A percentile compares a stretch with the other conserved stretches of the same genome.
These are phyloP conservation scores for Cairneyella variabilis DNA, from an alignment of 495 filamentous ascomycete species.

Conservation along the genomic window DNA sequence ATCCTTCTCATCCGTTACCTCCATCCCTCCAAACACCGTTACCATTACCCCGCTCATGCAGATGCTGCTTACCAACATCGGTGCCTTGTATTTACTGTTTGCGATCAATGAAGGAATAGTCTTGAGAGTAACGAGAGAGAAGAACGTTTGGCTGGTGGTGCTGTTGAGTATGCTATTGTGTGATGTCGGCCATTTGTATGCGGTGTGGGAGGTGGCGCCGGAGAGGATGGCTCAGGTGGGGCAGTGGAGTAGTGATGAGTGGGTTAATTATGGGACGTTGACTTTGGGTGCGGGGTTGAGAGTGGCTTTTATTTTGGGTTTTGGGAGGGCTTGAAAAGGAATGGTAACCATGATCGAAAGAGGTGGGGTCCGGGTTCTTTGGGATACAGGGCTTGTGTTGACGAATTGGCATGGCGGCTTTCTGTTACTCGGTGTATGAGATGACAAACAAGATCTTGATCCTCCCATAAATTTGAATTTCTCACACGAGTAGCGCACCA, in stretches of 20 bases:
- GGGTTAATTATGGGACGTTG: constrained; percentile 24
- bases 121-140: constrained; percentile 16
- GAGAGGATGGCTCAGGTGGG: not conserved
- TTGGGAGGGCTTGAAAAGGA: too few relatives aligned
- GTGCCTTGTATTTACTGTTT: constrained; percentile 17
- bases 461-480: too few relatives aligned
- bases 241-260: constrained; percentile 21
- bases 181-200: constrained; percentile 24
- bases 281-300: constrained; percentile 5
- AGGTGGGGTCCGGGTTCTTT: too few relatives aligned
- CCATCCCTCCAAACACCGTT: not conserved
- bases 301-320: constrained; percentile 8
- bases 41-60: constrained; percentile 9
- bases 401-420: too few relatives aligned
- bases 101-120: constrained; percentile 16
- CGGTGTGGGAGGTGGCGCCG: constrained; percentile 14
- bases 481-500: too few relatives aligned
- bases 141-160: constrained; percentile 13
- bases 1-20: not conserved
- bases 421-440: too few relatives aligned
- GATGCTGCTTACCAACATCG: constrained; percentile 20
- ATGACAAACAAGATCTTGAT: too few relatives aligned
- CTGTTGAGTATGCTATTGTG: constrained; percentile 1
- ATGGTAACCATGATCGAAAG: too few relatives aligned
- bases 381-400: too few relatives aligned